These are phyloP conservation scores for Brassica nigra DNA, from an alignment of 345 rosid species.

Conservation along the genomic window DNA sequence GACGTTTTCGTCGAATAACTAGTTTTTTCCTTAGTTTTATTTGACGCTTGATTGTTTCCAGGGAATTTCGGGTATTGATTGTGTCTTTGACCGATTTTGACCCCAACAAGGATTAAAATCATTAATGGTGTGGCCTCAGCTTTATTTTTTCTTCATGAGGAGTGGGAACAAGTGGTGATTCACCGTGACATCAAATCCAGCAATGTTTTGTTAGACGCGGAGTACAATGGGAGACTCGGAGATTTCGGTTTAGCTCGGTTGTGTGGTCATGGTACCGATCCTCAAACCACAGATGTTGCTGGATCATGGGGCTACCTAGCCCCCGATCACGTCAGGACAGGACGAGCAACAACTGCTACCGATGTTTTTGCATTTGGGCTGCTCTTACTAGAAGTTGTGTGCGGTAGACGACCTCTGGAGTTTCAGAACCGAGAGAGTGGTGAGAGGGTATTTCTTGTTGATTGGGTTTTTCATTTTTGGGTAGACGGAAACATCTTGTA, in stretches of 20 bases:
- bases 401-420: slow-evolving; percentile 83
- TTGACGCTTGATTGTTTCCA: too few relatives aligned
- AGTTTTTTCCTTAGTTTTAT: too few relatives aligned
- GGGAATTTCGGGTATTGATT: too few relatives aligned
- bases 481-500: slow-evolving; percentile 49
- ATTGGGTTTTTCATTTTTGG: slow-evolving; percentile 64
- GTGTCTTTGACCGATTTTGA: too few relatives aligned
- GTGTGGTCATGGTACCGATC: slow-evolving; percentile 68
- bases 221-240: slow-evolving; percentile 58
- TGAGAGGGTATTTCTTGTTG: slow-evolving; percentile 46
- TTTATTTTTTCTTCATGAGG: slow-evolving; percentile 81
- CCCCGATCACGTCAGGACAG: slow-evolving; percentile 62
- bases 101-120: slow-evolving; percentile 50
- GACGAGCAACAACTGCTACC: slow-evolving; percentile 28
- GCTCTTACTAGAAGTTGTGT: slow-evolving; percentile 62
- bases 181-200: slow-evolving; percentile 88
- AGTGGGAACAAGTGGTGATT: slow-evolving; percentile 80
- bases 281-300: slow-evolving; percentile 71
- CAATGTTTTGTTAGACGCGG: slow-evolving; percentile 72
- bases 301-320: slow-evolving; percentile 87
- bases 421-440: slow-evolving; percentile 27
- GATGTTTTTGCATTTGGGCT: slow-evolving; percentile 91
- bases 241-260: slow-evolving; percentile 83
- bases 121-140: slow-evolving; percentile 84
- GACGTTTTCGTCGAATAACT: too few relatives aligned